Evolutionary conservation across 371 early-diverging fungal genomes (phyloP), one percentile per base, ranked within the genome.

Genomic region (Fennellomyces sp.): DNA sequence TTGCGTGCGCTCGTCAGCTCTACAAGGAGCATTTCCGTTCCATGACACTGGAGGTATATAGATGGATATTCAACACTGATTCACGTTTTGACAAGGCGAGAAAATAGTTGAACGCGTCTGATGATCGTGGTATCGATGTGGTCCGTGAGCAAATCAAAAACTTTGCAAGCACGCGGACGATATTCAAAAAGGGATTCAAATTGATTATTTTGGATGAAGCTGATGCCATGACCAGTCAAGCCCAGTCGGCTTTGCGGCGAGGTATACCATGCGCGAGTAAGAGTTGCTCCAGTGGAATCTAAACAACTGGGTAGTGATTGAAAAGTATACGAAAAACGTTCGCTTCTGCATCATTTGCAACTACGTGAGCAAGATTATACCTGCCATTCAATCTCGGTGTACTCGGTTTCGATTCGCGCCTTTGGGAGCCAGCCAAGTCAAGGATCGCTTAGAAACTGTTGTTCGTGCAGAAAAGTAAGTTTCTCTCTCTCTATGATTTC

Each of bases 81-180:
- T 21, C 12, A 25, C 13, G 52, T 15, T 21, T 15, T n/a, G 31
- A 17, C 29, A 7, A 36, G 19, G 1, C 5, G 5, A 25, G 51
- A 7, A 5, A 53, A 11, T 5, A 96, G 88, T 76, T 99, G 51
- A 99, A 99, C 75, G 99, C 99, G 0, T 97, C 97, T 1, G 99
- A 99, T 70, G 99, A 99, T 65, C 90, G 99, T 64, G 99, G 99
- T 66, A 98, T 99, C 65, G 97, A 97, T 64, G 97, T 96, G n/a
- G 99, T 99, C 15, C 82, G 99, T 19, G 94, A 98, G 51, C 94
- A 95, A 72, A 98, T 99, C 74, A 99, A 97, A 74, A 93, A 84
- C 61, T 99, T 99, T 92, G 97, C 99, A 10, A 91, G 94, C 45
- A 96, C 96, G 3, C 87, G 89, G 56, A 93, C 85, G 52, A 91